Evolutionary conservation across 1,284 basidiomycete species (phyloP), one percentile per base, ranked within the genome.

Genomic region (Ceratobasidium sp.): DNA sequence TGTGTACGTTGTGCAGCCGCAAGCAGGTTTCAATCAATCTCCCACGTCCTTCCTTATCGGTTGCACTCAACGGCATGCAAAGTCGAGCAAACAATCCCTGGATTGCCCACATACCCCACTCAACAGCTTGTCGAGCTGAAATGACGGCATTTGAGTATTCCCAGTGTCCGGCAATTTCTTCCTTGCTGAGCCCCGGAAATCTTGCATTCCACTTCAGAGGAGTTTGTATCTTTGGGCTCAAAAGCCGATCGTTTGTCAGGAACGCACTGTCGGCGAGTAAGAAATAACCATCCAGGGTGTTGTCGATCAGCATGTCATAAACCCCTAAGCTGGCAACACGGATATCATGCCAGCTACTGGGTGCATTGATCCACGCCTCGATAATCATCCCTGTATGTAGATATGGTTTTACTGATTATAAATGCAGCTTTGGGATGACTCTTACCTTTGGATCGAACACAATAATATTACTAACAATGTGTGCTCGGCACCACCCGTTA

Each of bases 311-410:
- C 33, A 84, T 83, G 8, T 84, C 67, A 76, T 86, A 89, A 6
- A 89, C 84, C 0, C 82, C 83, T 0, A 79, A 80, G 3, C 38
- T 8, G 0, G 87, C 85, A 68, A 88, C 83, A 23, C 80, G 81
- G 5, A 87, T 83, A 79, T 88, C 85, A 81, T 88, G 87, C 88
- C 88, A 89, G 75, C 88, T 88, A 0, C 87, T 87, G 3, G 87
- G 87, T 0, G 85, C 83, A 81, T 88, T 88, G 48, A 86, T 59
- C 7, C 80, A 74, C 8, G 77, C 80, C 6, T 78, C 82, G 81
- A 88, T 86, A 20, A 88, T 84, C 4, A 79, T 67, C 27, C 85
- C 85, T 86, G 62, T 7, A 55, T n/a, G n/a, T n/a, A n/a, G n/a
- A n/a, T 20, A n/a, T 55, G 27, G 20, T 23, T 20, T 41, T 14